These are phyloP conservation scores for Articulospora tetracladia DNA, from an alignment of 495 filamentous ascomycete species.

Conservation along the genomic window DNA sequence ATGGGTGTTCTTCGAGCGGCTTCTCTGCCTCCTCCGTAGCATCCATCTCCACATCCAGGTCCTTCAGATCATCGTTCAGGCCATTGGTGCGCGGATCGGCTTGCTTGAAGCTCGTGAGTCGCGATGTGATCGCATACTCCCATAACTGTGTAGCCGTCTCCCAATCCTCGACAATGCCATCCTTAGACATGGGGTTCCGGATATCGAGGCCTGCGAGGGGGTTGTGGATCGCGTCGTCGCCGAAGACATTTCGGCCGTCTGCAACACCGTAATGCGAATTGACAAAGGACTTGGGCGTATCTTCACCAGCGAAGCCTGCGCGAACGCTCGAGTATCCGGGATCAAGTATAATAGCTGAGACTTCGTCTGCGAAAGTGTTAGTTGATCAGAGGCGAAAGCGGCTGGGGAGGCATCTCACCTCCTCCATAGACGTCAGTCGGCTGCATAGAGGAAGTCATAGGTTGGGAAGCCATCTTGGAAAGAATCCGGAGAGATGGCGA, in stretches of 20 bases:
- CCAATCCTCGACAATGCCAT: slow-evolving; percentile 95
- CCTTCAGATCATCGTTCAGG: slow-evolving; percentile 62
- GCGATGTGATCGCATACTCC: slow-evolving; percentile 82
- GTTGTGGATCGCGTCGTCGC: slow-evolving; percentile 80
- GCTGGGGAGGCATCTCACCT: slow-evolving; percentile 51
- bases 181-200: slow-evolving; percentile 82
- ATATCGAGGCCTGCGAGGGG: slow-evolving; percentile 74
- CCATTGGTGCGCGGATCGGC: slow-evolving; percentile 65
- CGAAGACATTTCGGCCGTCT: slow-evolving; percentile 63
- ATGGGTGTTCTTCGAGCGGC: slow-evolving; percentile 78
- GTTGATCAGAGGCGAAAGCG: background rate
- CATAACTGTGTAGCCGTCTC: slow-evolving; percentile 84
- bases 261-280: slow-evolving; percentile 70
- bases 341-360: slow-evolving; percentile 94
- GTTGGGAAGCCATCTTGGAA: slow-evolving; percentile 25
- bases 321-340: slow-evolving; percentile 86
- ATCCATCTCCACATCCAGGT: slow-evolving; percentile 64
- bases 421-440: slow-evolving; percentile 76
- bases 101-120: slow-evolving; percentile 62
- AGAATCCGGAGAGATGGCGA: background rate
- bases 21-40: slow-evolving; percentile 66
- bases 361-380: slow-evolving; percentile 68
- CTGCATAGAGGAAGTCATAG: slow-evolving; percentile 28
- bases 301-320: slow-evolving; percentile 96
- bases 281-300: slow-evolving; percentile 88